Base-by-base conservation (phyloP, 2,329 filamentous ascomycete genomes). In the Ambrosiella cleistominuta region DNA sequence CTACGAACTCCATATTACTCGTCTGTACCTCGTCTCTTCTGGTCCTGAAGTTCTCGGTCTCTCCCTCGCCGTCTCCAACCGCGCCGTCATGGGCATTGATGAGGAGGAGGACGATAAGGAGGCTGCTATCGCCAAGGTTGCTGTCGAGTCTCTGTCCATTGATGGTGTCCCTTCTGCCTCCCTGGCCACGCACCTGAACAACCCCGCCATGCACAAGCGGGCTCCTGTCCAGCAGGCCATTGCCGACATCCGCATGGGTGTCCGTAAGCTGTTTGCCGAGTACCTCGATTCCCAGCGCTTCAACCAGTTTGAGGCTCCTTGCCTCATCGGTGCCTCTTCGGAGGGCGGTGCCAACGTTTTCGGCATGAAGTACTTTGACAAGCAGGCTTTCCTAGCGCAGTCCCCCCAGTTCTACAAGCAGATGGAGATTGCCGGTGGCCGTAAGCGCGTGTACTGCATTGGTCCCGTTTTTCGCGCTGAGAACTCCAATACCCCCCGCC, bases 341-440 rank as follows among this genome's bases (percentile, higher is more conserved):
- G 93, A 98, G 72, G 91, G 93, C 65, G 93, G 93, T 63, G 83
- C 83, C 64, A 94, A 91, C 68, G 91, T 97, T 45, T 97, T 98
- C 70, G 78, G 84, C 65, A 75, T 97, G 64, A 83, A 84, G 49
- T 97, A 97, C 72, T 97, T 97, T 69, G 87, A 85, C 64, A 81
- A 85, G 66, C 80, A 85, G 63, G 91, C 88, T 1, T 93, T 75
- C 68, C 75, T 93, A 17, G 87, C 87, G 5, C 86, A 90, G 68
- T 85, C 81, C 5, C 88, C 87, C 5, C 87, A 93, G 67, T 85
- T 93, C 65, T 90, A 91, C 72, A 93, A 94, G 75, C 87, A 94
- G 68, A 82, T 86, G 70, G 82, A 90, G 68, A 89, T 94, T 69
- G 85, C 86, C 1, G 84, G 85, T 60, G 83, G 86, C 27, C 78